Percentiles rank a stretch among this genome's conserved stretches.
Evolutionary conservation across 345 rosid species (phyloP).

Genomic region (Salix arbutifolia): DNA sequence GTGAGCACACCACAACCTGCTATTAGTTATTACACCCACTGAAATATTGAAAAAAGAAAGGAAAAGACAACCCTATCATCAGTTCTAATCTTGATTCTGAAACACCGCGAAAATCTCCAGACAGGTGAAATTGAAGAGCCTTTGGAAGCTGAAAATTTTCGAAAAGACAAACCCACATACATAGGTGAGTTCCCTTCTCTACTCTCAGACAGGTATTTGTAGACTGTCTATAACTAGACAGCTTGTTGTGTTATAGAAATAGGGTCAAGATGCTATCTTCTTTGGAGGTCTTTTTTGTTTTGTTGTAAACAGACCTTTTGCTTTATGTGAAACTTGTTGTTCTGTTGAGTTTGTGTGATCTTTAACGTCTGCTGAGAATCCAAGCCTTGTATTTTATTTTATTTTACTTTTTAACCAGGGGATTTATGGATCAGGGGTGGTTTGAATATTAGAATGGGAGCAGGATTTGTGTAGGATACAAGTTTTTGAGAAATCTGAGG

Average conservation of each 20-base stretch:
- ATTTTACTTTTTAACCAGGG: not conserved
- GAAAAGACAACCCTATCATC: not conserved
- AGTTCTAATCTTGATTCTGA: not conserved
- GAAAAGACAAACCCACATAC: not conserved
- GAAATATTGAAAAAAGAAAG: not conserved
- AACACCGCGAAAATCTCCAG: not conserved
- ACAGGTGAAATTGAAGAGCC: not conserved
- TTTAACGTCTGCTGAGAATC: not conserved
- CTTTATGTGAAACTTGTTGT: not conserved
- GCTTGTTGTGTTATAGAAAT: not conserved
- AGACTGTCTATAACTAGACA: not conserved
- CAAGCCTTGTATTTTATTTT: not conserved
- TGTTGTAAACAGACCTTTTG: not conserved
- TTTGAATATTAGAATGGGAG: not conserved
- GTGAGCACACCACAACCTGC: not conserved
- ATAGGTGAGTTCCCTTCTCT: not conserved
- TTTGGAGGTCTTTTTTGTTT: not conserved
- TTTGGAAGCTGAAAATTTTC: not conserved
- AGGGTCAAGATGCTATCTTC: not conserved
- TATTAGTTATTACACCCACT: not conserved
- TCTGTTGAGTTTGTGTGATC: not conserved
- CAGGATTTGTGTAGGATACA: not conserved
- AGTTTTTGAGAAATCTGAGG: slow-evolving; percentile 4
- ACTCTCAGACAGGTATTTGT: not conserved
- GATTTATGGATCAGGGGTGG: not conserved